Evolutionary conservation across 371 early-diverging fungal genomes (phyloP).

Genomic region (Actinomucor elegans): DNA sequence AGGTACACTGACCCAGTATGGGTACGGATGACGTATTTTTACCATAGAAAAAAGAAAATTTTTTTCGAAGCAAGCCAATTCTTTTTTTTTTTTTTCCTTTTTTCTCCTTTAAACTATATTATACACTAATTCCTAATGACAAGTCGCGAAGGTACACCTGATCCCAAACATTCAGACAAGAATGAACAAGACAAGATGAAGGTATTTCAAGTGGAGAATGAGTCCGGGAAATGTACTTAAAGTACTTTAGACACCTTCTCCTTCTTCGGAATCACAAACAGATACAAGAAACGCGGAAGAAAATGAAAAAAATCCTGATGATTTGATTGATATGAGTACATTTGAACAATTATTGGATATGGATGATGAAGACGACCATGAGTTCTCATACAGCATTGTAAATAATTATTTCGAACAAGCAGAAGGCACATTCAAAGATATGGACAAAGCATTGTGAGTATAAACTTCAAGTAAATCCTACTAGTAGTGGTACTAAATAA

Average conservation of each 20-base stretch:
- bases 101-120: neutral
- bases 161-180: neutral
- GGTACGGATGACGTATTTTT: no score
- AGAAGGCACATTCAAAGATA: constrained; percentile 62
- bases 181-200: neutral
- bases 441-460: constrained; percentile 72
- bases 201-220: neutral
- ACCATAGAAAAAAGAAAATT: constrained; percentile 1
- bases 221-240: neutral
- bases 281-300: constrained; percentile 8
- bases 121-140: constrained; percentile 10
- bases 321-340: constrained; percentile 68
- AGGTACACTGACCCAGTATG: no score
- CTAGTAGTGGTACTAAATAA: no score
- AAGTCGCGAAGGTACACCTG: constrained; percentile 22
- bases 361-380: constrained; percentile 80
- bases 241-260: no score
- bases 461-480: no score
- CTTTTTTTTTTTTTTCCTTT: constrained; percentile 2
- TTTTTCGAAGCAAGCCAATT: no score
- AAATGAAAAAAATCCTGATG: constrained; percentile 41
- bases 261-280: neutral
- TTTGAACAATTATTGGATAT: constrained; percentile 82
- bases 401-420: constrained; percentile 79
- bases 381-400: constrained; percentile 73